Evolutionary conservation across 139 green algal species (phyloP).

Genomic region (Auxenochlorella protothecoides): DNA sequence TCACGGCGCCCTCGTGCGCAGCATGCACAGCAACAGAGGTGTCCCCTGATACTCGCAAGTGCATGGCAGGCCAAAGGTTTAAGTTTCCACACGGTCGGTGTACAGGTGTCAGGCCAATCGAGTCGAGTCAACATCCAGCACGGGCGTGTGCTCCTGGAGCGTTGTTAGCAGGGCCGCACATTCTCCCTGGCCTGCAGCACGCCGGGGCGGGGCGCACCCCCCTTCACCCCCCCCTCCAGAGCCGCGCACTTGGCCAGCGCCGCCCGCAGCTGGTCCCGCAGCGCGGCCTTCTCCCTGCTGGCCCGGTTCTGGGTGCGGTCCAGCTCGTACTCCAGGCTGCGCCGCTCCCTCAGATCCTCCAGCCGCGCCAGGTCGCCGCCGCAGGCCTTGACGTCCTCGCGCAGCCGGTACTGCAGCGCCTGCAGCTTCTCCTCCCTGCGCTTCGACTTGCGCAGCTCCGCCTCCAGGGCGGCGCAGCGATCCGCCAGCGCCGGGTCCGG

Average conservation of each 20-base stretch:
- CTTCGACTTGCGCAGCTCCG: constrained; percentile 55
- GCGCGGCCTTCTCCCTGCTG: constrained; percentile 14
- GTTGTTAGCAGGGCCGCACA: neutral
- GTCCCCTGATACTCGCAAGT: too few species aligned
- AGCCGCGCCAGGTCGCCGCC: constrained; percentile 29
- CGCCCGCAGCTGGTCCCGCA: neutral
- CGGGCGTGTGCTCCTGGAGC: neutral
- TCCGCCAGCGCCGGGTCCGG: neutral
- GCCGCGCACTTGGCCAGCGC: neutral
- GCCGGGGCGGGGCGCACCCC: too few species aligned
- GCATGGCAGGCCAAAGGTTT: too few species aligned
- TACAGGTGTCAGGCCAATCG: too few species aligned
- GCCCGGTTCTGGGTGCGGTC: constrained; percentile 35
- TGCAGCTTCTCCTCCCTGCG: constrained; percentile 69
- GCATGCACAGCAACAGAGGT: too few species aligned
- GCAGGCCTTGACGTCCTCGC: constrained; percentile 42
- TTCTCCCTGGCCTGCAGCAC: neutral
- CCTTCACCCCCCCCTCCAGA: neutral
- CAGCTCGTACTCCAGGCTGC: constrained; percentile 52
- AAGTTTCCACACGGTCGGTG: too few species aligned
- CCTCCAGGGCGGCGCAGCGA: constrained; percentile 30
- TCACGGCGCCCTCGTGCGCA: too few species aligned
- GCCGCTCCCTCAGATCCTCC: constrained; percentile 49
- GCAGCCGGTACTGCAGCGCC: constrained; percentile 60
- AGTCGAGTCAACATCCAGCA: neutral